Evolutionary conservation across 345 rosid genomes (phyloP).

Genomic region (Pugionium dolabratum): DNA sequence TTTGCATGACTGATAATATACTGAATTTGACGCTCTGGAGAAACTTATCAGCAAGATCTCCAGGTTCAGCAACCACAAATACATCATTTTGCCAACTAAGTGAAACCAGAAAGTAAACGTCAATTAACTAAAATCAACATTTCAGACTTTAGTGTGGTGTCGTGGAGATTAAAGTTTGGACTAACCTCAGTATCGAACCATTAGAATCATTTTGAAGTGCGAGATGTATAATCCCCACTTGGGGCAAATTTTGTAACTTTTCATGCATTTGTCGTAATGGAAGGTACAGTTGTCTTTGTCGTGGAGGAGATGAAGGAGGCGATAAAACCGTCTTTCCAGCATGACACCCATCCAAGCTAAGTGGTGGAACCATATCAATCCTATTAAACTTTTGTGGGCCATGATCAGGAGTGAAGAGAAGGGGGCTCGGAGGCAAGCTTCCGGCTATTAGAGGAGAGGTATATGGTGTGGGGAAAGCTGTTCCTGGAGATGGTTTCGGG

Average conservation of each 20-base stretch:
- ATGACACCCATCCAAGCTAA: conserved; percentile 83
- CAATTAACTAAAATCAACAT: conserved; percentile 9
- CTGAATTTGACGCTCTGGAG: no score
- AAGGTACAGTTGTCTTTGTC: conserved; percentile 66
- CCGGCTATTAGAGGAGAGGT: conserved; percentile 83
- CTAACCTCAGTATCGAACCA: conserved; percentile 84
- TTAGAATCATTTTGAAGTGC: conserved; percentile 82
- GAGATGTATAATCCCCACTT: conserved; percentile 89
- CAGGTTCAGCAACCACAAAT: no score
- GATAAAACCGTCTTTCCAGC: conserved; percentile 59
- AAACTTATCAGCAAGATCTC: no score
- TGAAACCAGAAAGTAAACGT: conserved; percentile 18
- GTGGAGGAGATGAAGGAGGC: conserved; percentile 77
- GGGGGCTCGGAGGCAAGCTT: conserved; percentile 94
- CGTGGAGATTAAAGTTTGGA: conserved; percentile 24
- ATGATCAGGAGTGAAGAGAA: conserved; percentile 78
- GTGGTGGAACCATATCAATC: conserved; percentile 89
- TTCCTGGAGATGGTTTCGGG: conserved; percentile 52
- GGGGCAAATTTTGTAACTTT: conserved; percentile 85
- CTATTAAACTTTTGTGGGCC: conserved; percentile 68
- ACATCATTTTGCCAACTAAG: conserved; percentile 55
- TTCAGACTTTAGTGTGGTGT: neutral
- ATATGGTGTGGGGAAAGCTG: conserved; percentile 83
- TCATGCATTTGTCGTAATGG: conserved; percentile 79
- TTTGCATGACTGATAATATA: conserved; percentile 52